phyloP scores from a whole-genome alignment of 2,329 filamentous ascomycete species.

The Alternaria infectoria region DNA sequence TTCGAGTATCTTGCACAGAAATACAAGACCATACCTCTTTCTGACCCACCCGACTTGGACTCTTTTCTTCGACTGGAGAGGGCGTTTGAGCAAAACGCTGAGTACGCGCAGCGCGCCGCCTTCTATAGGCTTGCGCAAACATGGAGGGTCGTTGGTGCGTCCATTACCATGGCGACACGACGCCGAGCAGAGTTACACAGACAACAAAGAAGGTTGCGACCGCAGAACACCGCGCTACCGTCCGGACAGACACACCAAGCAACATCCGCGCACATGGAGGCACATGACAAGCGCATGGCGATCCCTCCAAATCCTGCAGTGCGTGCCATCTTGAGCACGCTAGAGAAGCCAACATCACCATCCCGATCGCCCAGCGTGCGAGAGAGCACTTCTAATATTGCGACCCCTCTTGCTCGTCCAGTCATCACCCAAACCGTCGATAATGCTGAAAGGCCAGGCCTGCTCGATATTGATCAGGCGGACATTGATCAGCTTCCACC shows the following conservation, averaged over 20 bases:
- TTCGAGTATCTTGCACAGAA: slow-evolving; percentile 54
- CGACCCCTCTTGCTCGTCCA: slow-evolving; percentile 62
- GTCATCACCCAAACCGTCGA: slow-evolving; percentile 15
- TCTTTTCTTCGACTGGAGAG: slow-evolving; percentile 46
- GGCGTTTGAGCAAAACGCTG: slow-evolving; percentile 61
- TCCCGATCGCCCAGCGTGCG: slow-evolving; percentile 36
- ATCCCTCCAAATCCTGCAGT: slow-evolving; percentile 38
- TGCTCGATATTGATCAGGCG: slow-evolving; percentile 48
- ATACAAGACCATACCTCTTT: slow-evolving; percentile 50
- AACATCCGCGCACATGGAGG: slow-evolving; percentile 21
- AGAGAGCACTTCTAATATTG: slow-evolving; percentile 62
- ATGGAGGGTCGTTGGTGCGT: slow-evolving; percentile 63
- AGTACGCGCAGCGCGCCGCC: slow-evolving; percentile 58
- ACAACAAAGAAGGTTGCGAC: slow-evolving; percentile 29
- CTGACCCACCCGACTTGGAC: slow-evolving; percentile 48
- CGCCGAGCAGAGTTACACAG: slow-evolving; percentile 45
- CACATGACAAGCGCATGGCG: slow-evolving; percentile 30
- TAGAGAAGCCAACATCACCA: slow-evolving; percentile 35
- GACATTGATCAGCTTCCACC: slow-evolving; percentile 47
- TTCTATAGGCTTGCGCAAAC: slow-evolving; percentile 62
- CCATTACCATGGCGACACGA: slow-evolving; percentile 58
- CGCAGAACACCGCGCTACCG: slow-evolving; percentile 20
- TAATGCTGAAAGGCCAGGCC: slow-evolving; percentile 15
- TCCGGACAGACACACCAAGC: slow-evolving; percentile 13
- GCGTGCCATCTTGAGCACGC: slow-evolving; percentile 41